Base-by-base conservation (phyloP, 1,284 basidiomycete species). In the Cystobasidium sp. region DNA sequence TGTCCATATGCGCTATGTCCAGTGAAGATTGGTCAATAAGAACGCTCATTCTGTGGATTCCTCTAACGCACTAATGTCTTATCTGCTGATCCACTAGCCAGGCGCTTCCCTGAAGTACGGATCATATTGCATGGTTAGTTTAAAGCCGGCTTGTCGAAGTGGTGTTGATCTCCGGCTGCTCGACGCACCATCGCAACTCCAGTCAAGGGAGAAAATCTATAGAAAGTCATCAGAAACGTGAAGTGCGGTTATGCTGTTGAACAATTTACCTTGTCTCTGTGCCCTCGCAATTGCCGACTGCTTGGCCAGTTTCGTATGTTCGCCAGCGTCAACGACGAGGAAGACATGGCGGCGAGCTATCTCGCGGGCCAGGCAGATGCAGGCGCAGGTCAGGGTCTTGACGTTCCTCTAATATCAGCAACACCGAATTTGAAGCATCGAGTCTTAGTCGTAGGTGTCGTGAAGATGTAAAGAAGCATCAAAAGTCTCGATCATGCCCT, bases 1-100 rank as follows among this genome's bases (percentile, higher is more conserved):
- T 61, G 72, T 72, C 75, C 75, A 76, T 53, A 76, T 74, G 16
- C 70, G 61, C 70, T 73, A 37, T 31, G n/a, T n/a, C n/a, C n/a
- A 22, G 18, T 9, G n/a, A 3, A 14, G 6, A 10, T 12, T 18
- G 37, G 31, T 31, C 31, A 31, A 5, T 18, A 41, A 59, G 51
- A 10, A 12, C 46, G 39, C n/a, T 41, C 6, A 53, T 41, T 12
- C 4, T 43, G 7, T 10, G 3, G 16, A 10, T 18, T 5, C 7
- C n/a, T 22, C 3, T 4, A 49, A 4, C 70, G 4, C 46, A 73
- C 70, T 10, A 73, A 46, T 16, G 70, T 65, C 53, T 73, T 73
- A 37, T 73, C 70, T 20, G 62, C 62, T 14, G 70, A 73, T 18
- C 70, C 70, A 55, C 70, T 73, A 14, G 70, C 70, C 52, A 73